Percentiles rank a stretch among this genome's conserved stretches.
Conservation (phyloP, 495 filamentous ascomycete genomes). For the Collariella sp. region DNA sequence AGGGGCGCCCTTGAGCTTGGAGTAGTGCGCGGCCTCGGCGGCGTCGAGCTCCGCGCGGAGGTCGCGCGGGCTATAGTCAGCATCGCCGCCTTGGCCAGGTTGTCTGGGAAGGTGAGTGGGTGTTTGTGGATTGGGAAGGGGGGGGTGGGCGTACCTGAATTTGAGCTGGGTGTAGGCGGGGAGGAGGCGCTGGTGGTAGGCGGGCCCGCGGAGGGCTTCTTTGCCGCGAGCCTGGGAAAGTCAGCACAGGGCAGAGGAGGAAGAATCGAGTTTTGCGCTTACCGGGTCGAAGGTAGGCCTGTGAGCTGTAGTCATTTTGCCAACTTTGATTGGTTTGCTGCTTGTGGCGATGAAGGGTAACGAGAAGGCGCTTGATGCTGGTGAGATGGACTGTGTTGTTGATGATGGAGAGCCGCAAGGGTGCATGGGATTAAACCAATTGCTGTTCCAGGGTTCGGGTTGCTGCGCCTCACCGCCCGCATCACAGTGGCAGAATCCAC, state of each 20-base stretch:
- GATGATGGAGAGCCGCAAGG: conserved; percentile 7
- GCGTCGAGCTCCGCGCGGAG: conserved; percentile 82
- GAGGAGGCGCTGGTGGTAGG: conserved; percentile 92
- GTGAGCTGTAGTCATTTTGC: conserved; percentile 67
- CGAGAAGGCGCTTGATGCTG: too few species aligned
- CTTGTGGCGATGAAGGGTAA: too few species aligned
- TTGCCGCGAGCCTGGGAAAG: conserved; percentile 73
- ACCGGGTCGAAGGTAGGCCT: conserved; percentile 92
- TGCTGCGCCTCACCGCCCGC: background rate
- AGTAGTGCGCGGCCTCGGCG: conserved; percentile 80
- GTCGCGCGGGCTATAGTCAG: conserved; percentile 65
- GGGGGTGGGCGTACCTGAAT: conserved; percentile 48
- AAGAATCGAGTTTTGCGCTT: conserved; percentile 12
- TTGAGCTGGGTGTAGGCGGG: conserved; percentile 91
- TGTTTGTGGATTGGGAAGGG: background rate
- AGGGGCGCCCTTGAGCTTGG: conserved; percentile 63
- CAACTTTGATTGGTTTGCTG: background rate
- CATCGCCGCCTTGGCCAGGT: conserved; percentile 80
- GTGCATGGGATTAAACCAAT: too few species aligned
- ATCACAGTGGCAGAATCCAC: conserved; percentile 14
- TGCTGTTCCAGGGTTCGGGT: background rate
- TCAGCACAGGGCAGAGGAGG: conserved; percentile 11
- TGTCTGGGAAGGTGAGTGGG: conserved; percentile 41
- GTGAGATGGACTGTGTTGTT: too few species aligned
- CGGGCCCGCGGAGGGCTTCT: conserved; percentile 86